A percentile compares a stretch with the other conserved stretches of the same genome.
These are phyloP conservation scores for Bryoerythrophyllum caledonicum DNA, from an alignment of 225 moss, liverwort and hornwort species.

Conservation along the genomic window DNA sequence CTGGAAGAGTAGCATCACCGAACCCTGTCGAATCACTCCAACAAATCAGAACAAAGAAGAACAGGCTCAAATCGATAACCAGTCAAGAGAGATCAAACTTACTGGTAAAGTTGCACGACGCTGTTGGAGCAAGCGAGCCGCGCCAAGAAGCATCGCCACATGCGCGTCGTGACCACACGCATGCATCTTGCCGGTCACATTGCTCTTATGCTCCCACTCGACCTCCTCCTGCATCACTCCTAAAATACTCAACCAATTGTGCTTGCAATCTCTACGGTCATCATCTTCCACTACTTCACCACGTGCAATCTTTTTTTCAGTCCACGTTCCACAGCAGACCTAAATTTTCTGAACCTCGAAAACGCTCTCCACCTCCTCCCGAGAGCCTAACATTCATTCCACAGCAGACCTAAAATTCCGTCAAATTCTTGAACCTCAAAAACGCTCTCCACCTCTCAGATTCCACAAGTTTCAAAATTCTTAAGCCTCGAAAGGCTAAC, in stretches of 20 bases:
- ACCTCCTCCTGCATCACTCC: conserved; percentile 58
- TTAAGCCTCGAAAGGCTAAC: too few species aligned
- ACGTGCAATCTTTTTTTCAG: too few species aligned
- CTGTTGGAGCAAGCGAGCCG: conserved; percentile 70
- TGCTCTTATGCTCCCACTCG: conserved; percentile 68
- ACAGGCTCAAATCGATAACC: neutral
- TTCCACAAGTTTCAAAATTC: too few species aligned
- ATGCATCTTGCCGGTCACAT: conserved; percentile 70
- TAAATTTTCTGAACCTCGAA: too few species aligned
- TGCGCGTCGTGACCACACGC: conserved; percentile 97
- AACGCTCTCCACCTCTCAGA: too few species aligned
- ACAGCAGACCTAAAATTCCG: too few species aligned
- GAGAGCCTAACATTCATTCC: too few species aligned
- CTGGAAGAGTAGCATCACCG: conserved; percentile 76
- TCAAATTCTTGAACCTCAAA: too few species aligned
- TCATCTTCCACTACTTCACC: neutral
- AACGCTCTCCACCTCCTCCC: too few species aligned
- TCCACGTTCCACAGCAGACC: too few species aligned
- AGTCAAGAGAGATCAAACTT: conserved; percentile 12
- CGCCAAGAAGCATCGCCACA: conserved; percentile 79
- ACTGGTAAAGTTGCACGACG: conserved; percentile 60
- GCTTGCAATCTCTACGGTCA: neutral
- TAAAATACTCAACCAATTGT: neutral
- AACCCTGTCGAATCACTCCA: conserved; percentile 50
- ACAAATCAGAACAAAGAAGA: neutral